Evolutionary conservation across 352 stramenopile species (phyloP), one percentile per base, ranked within the genome.

Genomic region (Phytopythium boreale): DNA sequence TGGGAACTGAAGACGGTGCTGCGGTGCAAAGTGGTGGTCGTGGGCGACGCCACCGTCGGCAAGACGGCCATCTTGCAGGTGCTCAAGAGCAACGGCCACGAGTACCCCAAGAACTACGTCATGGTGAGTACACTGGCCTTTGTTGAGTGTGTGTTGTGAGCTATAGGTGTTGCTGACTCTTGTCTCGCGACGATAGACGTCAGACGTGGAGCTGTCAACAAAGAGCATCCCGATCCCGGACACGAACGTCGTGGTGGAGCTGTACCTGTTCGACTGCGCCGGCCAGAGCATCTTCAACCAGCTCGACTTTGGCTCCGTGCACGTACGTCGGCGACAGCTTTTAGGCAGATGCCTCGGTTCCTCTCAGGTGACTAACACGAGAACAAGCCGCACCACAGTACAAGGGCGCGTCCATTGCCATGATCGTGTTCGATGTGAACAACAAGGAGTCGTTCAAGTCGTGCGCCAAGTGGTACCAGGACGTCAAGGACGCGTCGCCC

Each of bases 281-380:
- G 93, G 93, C 12, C 92, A 98, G 66, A 95, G 85, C 61, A 92
- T 98, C 58, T 98, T 98, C 77, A 98, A 98, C 63, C 92, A 98
- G 66, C 80, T 95, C 60, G 89, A 96, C 58, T 95, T 97, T 70
- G 85, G 88, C 39, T 79, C 86, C 11, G 75, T 84, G 19, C 81
- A 95, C 31, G 84, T 90, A 80, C n/a, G 74, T 64, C 10, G 29
- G 7, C 5, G 10, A 41, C 17, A 24, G 56, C 14, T 12, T n/a
- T 51, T 8, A 37, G n/a, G n/a, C n/a, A n/a, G n/a, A n/a, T n/a
- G n/a, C n/a, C n/a, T n/a, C n/a, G n/a, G n/a, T n/a, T n/a, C n/a
- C n/a, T n/a, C n/a, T n/a, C n/a, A n/a, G n/a, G n/a, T n/a, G n/a
- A n/a, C n/a, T n/a, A n/a, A n/a, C n/a, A n/a, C n/a, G n/a, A n/a